Evolutionary conservation across 495 filamentous ascomycete species (phyloP).

Genomic region (Penicillium canescens): DNA sequence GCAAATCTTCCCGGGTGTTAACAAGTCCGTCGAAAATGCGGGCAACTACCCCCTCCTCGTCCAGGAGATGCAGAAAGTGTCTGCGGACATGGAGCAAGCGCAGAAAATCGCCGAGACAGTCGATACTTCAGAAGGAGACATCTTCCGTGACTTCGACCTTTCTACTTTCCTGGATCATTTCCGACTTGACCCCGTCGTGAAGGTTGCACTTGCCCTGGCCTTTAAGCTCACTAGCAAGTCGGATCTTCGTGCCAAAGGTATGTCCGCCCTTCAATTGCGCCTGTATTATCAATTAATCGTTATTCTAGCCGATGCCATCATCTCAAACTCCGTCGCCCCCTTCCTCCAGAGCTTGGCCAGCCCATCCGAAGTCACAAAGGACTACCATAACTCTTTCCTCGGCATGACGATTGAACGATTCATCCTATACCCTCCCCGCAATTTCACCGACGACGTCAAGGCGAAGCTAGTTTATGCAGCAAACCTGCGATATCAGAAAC

Average conservation of each 20-base stretch:
- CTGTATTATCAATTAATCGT: conserved; percentile 22
- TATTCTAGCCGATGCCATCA: conserved; percentile 75
- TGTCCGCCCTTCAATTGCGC: conserved; percentile 15
- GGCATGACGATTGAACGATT: conserved; percentile 79
- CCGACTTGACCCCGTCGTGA: conserved; percentile 81
- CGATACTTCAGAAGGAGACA: conserved; percentile 80
- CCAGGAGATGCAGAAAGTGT: conserved; percentile 81
- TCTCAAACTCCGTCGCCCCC: conserved; percentile 68
- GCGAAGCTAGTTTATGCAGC: conserved; percentile 65
- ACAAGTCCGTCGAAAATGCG: conserved; percentile 67
- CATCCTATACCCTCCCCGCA: conserved; percentile 75
- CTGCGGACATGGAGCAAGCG: conserved; percentile 75
- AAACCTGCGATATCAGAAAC: conserved; percentile 63
- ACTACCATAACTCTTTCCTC: conserved; percentile 64
- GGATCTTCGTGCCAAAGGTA: conserved; percentile 90
- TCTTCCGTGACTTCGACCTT: conserved; percentile 92
- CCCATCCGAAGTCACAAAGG: conserved; percentile 58
- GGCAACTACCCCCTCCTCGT: conserved; percentile 80
- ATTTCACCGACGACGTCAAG: conserved; percentile 76
- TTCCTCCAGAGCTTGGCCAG: conserved; percentile 72
- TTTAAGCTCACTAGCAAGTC: conserved; percentile 76
- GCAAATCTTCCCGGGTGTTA: conserved; percentile 78
- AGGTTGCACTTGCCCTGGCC: conserved; percentile 84
- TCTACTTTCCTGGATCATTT: conserved; percentile 93
- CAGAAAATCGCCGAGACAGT: conserved; percentile 91